phyloP scores from a whole-genome alignment of 805 yeast species.

The Candida bentonensis region DNA sequence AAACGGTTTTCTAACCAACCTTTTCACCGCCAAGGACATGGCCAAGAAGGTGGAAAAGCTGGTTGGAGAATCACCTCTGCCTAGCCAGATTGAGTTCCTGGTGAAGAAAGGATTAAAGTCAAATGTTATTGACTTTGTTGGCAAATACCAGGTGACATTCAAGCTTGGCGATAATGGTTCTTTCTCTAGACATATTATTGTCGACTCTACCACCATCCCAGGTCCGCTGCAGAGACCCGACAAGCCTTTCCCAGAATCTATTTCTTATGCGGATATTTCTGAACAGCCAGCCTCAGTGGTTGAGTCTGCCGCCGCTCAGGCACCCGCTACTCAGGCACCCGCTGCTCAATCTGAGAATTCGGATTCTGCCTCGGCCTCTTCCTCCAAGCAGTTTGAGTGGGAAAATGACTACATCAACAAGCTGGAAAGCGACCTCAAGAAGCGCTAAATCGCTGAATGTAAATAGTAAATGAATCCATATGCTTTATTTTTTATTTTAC shows the following conservation, averaged over 20 bases:
- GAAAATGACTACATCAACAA: neutral
- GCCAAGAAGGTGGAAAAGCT: neutral
- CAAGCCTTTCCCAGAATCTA: neutral
- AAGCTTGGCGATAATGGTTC: neutral
- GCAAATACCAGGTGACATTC: neutral
- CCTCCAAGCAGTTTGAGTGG: neutral
- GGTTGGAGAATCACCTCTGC: neutral
- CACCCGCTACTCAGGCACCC: too few relatives aligned
- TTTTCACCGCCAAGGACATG: neutral
- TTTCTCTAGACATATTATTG: neutral
- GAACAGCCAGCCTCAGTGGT: neutral
- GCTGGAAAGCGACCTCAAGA: neutral
- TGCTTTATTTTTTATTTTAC: too few relatives aligned
- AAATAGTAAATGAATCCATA: neutral
- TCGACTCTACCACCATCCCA: neutral
- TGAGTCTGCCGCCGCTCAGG: neutral
- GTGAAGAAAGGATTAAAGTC: neutral
- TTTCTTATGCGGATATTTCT: neutral
- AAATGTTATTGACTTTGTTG: neutral
- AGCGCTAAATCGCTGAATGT: neutral
- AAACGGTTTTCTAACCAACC: neutral
- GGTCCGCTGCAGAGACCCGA: neutral
- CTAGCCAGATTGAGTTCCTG: neutral
- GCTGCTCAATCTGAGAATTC: neutral
- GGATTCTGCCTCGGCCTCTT: neutral